Percentiles rank a stretch among this genome's conserved stretches.
phyloP scores from a whole-genome alignment of 208 protist species.

The Plasmodiophora brassicae region DNA sequence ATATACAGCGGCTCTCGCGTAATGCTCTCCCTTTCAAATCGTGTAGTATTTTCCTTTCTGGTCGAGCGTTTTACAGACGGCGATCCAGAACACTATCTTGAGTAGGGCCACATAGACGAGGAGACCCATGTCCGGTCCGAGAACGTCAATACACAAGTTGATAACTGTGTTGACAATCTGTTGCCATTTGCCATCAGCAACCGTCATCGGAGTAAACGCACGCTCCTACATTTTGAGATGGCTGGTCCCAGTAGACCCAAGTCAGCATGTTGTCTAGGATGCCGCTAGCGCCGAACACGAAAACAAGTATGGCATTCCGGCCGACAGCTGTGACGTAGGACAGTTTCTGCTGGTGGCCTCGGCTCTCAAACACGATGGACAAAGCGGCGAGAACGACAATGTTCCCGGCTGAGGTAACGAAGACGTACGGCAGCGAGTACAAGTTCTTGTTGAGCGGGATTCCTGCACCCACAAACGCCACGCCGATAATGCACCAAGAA shows the following conservation, averaged over 20 bases:
- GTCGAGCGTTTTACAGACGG: not conserved
- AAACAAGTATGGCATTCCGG: not conserved
- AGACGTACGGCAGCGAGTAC: conserved; percentile 25
- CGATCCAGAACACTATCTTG: conserved; percentile 24
- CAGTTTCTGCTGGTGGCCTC: not conserved
- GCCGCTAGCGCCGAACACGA: not conserved
- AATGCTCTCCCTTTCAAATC: not conserved
- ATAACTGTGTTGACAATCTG: no score
- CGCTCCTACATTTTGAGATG: not conserved
- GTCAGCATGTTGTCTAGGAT: not conserved
- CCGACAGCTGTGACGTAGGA: not conserved
- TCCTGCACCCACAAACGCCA: not conserved
- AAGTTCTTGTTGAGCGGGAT: conserved; percentile 20
- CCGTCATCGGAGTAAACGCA: not conserved
- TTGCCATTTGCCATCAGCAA: no score
- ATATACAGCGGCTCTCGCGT: not conserved
- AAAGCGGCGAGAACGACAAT: not conserved
- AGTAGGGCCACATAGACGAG: not conserved
- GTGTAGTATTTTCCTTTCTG: not conserved
- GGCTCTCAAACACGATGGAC: not conserved
- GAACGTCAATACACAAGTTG: no score
- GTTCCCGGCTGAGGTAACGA: not conserved
- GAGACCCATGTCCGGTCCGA: not conserved
- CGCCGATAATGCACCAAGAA: not conserved
- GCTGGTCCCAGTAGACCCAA: not conserved